Conservation (phyloP, 371 early-diverging fungal species). For the Syncephalastrum monosporum region DNA sequence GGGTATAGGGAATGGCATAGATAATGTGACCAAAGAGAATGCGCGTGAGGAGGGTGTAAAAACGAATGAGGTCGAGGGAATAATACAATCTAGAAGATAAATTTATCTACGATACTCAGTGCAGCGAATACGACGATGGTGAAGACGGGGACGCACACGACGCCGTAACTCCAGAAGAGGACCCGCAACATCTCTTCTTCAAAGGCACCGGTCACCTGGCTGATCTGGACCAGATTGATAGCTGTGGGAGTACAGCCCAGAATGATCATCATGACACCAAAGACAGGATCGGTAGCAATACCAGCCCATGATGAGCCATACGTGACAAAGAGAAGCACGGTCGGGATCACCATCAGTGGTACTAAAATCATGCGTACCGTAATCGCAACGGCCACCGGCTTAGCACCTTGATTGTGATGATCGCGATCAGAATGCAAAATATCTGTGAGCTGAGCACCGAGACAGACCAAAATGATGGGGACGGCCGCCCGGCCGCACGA, state of each 20-base stretch:
- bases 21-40: too few relatives aligned
- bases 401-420: constrained; percentile 4
- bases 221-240: constrained; percentile 57
- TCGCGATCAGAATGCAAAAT: constrained; percentile 4
- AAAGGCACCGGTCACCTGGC: constrained; percentile 52
- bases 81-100: constrained; percentile 12
- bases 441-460: constrained; percentile 63
- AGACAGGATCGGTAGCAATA: constrained; percentile 48
- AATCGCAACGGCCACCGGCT: constrained; percentile 34
- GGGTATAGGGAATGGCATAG: too few relatives aligned
- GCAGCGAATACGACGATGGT: constrained; percentile 39
- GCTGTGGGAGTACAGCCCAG: constrained; percentile 57
- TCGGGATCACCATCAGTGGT: constrained; percentile 47
- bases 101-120: constrained; percentile 29
- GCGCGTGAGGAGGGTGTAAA: too few relatives aligned
- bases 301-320: constrained; percentile 28
- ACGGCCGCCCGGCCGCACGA: constrained; percentile 67
- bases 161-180: constrained; percentile 62
- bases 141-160: constrained; percentile 51
- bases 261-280: constrained; percentile 48
- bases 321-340: constrained; percentile 35
- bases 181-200: constrained; percentile 57
- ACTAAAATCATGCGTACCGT: constrained; percentile 40
- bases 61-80: too few relatives aligned
- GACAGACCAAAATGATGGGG: constrained; percentile 66